phyloP scores from a whole-genome alignment of 2,329 filamentous ascomycete genomes.

The Colletotrichum eremochloae region DNA sequence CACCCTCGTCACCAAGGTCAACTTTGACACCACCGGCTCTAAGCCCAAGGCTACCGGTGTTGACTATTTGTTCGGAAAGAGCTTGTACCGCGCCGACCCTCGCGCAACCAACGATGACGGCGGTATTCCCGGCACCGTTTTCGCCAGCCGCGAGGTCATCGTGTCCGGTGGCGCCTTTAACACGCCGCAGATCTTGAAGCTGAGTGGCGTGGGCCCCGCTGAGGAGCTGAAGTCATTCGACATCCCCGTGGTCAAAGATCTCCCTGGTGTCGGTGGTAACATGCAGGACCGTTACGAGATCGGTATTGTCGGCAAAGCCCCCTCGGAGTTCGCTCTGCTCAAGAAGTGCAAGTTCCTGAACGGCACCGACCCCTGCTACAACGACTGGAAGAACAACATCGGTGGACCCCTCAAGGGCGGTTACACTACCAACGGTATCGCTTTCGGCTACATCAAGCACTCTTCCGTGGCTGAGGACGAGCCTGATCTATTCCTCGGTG shows the following conservation, averaged over 20 bases:
- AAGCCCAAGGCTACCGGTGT: slow-evolving; percentile 52
- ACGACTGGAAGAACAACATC: slow-evolving; percentile 49
- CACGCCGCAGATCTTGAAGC: slow-evolving; percentile 64
- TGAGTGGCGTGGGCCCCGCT: slow-evolving; percentile 62
- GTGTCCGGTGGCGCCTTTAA: slow-evolving; percentile 63
- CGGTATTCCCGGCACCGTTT: slow-evolving; percentile 38
- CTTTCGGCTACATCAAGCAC: slow-evolving; percentile 58
- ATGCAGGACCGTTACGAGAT: slow-evolving; percentile 60
- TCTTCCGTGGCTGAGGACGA: slow-evolving; percentile 56
- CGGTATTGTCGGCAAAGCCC: slow-evolving; percentile 48
- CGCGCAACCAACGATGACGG: slow-evolving; percentile 47
- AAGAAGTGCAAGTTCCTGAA: slow-evolving; percentile 47
- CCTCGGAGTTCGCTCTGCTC: slow-evolving; percentile 7
- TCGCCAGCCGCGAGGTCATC: slow-evolving; percentile 59
- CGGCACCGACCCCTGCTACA: slow-evolving; percentile 42
- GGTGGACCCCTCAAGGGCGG: slow-evolving; percentile 48
- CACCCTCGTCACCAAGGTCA: slow-evolving; percentile 50
- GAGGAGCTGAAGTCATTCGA: slow-evolving; percentile 56
- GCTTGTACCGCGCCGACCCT: slow-evolving; percentile 58
- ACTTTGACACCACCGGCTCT: slow-evolving; percentile 50
- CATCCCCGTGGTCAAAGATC: slow-evolving; percentile 60
- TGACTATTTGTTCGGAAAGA: slow-evolving; percentile 56
- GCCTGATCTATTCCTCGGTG: slow-evolving; percentile 67
- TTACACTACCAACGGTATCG: slow-evolving; percentile 64
- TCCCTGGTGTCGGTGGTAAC: slow-evolving; percentile 65